phyloP scores from a whole-genome alignment of 208 protist species.

The Trypanosoma brucei region DNA sequence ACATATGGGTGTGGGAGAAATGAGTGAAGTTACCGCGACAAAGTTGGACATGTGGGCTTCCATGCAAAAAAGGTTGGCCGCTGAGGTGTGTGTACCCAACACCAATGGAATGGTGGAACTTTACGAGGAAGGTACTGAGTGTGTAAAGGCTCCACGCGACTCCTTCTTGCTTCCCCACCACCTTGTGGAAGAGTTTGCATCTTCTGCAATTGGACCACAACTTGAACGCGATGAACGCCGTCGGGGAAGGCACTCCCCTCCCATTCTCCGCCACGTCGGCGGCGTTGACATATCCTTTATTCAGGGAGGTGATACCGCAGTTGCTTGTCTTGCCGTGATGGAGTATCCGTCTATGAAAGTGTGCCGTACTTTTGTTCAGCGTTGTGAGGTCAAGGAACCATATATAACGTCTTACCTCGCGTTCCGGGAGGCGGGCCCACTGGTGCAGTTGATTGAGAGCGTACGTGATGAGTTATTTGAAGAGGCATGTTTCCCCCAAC shows the following conservation, averaged over 20 bases:
- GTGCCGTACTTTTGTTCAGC: slow-evolving; percentile 39
- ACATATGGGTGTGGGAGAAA: neutral
- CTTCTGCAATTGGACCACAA: slow-evolving; percentile 12
- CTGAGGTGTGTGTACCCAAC: slow-evolving; percentile 27
- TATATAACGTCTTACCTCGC: slow-evolving; percentile 95
- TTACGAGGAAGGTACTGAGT: neutral
- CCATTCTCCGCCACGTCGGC: slow-evolving; percentile 37
- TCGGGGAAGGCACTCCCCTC: neutral
- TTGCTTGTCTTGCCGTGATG: slow-evolving; percentile 65
- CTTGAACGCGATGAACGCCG: slow-evolving; percentile 5
- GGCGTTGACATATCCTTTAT: slow-evolving; percentile 84
- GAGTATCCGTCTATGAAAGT: slow-evolving; percentile 52
- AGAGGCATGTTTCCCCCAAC: slow-evolving; percentile 46
- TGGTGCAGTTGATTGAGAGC: slow-evolving; percentile 41
- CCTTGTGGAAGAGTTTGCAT: slow-evolving; percentile 4
- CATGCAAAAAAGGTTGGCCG: slow-evolving; percentile 28
- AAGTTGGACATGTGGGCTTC: slow-evolving; percentile 30
- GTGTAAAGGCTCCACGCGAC: neutral
- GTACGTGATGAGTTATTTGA: slow-evolving; percentile 23
- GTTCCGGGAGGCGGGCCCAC: slow-evolving; percentile 88
- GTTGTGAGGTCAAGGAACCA: slow-evolving; percentile 61
- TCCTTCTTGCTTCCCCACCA: slow-evolving; percentile 14
- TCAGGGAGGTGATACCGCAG: slow-evolving; percentile 39
- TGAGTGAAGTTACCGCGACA: neutral
- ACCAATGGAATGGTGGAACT: slow-evolving; percentile 16